Conservation (phyloP, 2,329 filamentous ascomycete genomes). For the Trichoderma brevicompactum region DNA sequence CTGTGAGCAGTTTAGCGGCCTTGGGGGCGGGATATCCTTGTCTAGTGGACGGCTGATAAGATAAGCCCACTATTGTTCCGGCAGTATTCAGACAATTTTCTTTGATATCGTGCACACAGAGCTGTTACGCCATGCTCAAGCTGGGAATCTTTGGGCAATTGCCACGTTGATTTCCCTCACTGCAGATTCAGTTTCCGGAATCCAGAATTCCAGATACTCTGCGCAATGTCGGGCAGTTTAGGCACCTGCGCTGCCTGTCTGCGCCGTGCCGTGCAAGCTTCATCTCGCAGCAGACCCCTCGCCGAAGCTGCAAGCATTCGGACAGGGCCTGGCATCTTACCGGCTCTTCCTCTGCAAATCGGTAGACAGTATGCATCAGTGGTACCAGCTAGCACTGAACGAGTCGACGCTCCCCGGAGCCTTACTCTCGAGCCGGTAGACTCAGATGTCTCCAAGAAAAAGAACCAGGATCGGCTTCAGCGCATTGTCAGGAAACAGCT, state of each 20-base stretch:
- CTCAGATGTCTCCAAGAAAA: slow-evolving; percentile 30
- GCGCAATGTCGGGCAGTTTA: slow-evolving; percentile 19
- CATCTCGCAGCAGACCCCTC: slow-evolving; percentile 21
- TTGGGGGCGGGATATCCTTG: slow-evolving; percentile 19
- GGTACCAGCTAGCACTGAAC: slow-evolving; percentile 9
- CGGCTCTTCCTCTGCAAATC: slow-evolving; percentile 28
- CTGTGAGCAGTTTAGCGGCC: background rate
- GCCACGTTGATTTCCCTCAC: background rate
- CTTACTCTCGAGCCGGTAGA: slow-evolving; percentile 32
- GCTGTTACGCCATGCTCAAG: background rate
- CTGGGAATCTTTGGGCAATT: background rate
- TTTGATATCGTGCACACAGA: background rate
- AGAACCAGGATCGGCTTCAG: slow-evolving; percentile 39
- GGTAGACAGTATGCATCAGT: slow-evolving; percentile 31
- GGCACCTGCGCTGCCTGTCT: slow-evolving; percentile 33
- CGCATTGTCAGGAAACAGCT: slow-evolving; percentile 60
- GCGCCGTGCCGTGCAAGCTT: slow-evolving; percentile 35
- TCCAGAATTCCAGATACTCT: background rate
- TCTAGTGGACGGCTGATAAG: slow-evolving; percentile 19
- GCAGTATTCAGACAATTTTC: slow-evolving; percentile 11
- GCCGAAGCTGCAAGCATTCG: background rate
- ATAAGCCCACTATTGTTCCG: background rate
- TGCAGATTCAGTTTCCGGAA: background rate
- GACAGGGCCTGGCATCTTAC: background rate
- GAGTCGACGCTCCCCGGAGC: slow-evolving; percentile 34